Conservation (phyloP, 805 yeast genomes). For the Yarrowia yakushimensis region DNA sequence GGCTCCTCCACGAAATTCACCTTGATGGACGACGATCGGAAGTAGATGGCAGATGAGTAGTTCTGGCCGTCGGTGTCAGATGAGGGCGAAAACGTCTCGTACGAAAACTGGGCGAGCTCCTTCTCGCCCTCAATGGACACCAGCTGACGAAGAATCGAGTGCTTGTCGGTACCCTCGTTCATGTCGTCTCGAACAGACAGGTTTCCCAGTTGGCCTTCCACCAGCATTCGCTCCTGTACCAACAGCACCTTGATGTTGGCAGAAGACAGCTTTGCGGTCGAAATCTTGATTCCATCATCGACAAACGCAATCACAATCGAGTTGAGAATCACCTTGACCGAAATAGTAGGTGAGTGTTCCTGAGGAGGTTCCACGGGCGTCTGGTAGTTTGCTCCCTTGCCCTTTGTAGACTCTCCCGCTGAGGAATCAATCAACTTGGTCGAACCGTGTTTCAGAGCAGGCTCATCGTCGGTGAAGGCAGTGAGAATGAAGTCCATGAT, state of each 20-base stretch:
- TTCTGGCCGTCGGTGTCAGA: constrained; percentile 43
- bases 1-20: constrained; percentile 82
- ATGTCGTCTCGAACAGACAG: constrained; percentile 73
- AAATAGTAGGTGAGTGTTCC: constrained; percentile 40
- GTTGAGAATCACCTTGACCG: constrained; percentile 62
- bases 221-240: constrained; percentile 68
- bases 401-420: not conserved
- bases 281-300: constrained; percentile 78
- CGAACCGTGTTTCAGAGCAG: not conserved
- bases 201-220: constrained; percentile 71
- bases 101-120: constrained; percentile 73
- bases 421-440: not conserved
- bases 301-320: constrained; percentile 72
- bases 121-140: constrained; percentile 72
- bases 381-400: constrained; percentile 12
- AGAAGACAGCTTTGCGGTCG: constrained; percentile 69
- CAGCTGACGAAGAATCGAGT: constrained; percentile 59
- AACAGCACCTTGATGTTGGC: constrained; percentile 66
- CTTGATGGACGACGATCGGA: constrained; percentile 71
- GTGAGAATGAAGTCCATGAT: constrained; percentile 75
- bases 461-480: constrained; percentile 80
- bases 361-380: constrained; percentile 17
- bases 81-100: constrained; percentile 71
- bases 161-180: constrained; percentile 52
- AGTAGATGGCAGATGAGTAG: constrained; percentile 55